Base-by-base conservation (phyloP, 2,329 filamentous ascomycete genomes). In the Cordyceps tenuipes region DNA sequence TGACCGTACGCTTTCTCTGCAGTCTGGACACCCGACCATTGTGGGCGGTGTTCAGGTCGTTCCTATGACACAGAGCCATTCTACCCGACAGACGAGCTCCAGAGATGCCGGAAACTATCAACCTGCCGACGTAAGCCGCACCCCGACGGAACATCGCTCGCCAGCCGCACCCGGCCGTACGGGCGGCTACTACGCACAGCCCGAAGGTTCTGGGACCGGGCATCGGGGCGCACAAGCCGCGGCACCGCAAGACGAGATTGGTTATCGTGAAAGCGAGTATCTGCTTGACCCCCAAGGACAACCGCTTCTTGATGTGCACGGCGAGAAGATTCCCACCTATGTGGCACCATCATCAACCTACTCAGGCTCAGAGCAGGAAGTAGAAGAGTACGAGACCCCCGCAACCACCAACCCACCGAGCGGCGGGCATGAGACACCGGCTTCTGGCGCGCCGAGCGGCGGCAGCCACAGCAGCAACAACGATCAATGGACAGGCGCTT, bases 41-140 rank as follows among this genome's bases (percentile, higher is more conserved):
- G 89, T 99, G 9, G 91, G 92, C 53, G 93, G 93, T 47, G 91
- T 97, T 13, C 92, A 97, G 69, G 94, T 99, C 13, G 90, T 97
- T 19, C 94, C 94, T 7, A 96, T 95, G 90, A 87, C 87, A 50
- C 87, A 88, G 65, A 86, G 86, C 10, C 79, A 86, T 13, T 79
- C 82, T 3, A 83, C 81, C 67, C 81, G 82, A 61, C 76, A 80
- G 54, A 72, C 73, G 56, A 81, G 75, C 64, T 72, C 75, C 47
- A 73, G 76, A 55, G 74, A 78, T 7, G 64, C 69, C 21, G 63
- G 60, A 21, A 51, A 63, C n/a, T 70, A 72, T 21, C 66, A 69
- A 41, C 19, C 66, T 34, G 19, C 66, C 31, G 72, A 73, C 31
- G 19, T 43, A 3, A 56, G 58, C 26, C 58, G 46, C 52, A 60